Evolutionary conservation across 306 rosid genomes (phyloP), one percentile per base, ranked within the genome.

Genomic region (Erythrophleum fordii): DNA sequence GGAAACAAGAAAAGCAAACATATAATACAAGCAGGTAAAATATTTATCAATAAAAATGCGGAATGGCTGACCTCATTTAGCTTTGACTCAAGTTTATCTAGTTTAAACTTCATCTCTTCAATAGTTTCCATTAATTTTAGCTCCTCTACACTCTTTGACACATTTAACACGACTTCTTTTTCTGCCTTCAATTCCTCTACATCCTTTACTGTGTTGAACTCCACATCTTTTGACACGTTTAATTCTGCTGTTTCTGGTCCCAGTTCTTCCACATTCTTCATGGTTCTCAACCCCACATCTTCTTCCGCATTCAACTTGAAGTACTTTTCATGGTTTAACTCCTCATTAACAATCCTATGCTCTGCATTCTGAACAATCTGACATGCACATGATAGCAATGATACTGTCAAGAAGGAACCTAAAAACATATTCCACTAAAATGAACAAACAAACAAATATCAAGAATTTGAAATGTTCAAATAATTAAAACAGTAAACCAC

Each of bases 81-180:
- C 87, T 96, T 92, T 73, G 88, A 81, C 83, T 92, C 97, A 80
- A 96, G 85, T 77, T 88, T 84, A 77, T 84, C 85, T 12, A 92
- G 83, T 88, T 92, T 92, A 25, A 81, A 85, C 73, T 96, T 96
- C 87, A 96, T 86, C 88, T 89, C 93, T 82, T 89, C 90, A 61
- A 96, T 82, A 77, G 89, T 91, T 85, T 83, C 82, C 22, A 87
- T 79, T 68, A 95, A 78, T 82, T 89, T 85, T 83, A 86, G 62
- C 80, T 86, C 84, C 74, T 88, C 87, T 20, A 45, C 74, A 39
- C 80, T 77, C 69, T 55, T 81, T 23, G 71, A 66, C 52, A 58
- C 69, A 67, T 80, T 78, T 56, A 53, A n/a, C 75, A 35, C 79
- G 17, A 46, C 26, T 48, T 73, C 85, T 44, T 83, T 77, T 58